Evolutionary conservation across 2,329 filamentous ascomycete species (phyloP).

Genomic region (Mariannaea sp.): DNA sequence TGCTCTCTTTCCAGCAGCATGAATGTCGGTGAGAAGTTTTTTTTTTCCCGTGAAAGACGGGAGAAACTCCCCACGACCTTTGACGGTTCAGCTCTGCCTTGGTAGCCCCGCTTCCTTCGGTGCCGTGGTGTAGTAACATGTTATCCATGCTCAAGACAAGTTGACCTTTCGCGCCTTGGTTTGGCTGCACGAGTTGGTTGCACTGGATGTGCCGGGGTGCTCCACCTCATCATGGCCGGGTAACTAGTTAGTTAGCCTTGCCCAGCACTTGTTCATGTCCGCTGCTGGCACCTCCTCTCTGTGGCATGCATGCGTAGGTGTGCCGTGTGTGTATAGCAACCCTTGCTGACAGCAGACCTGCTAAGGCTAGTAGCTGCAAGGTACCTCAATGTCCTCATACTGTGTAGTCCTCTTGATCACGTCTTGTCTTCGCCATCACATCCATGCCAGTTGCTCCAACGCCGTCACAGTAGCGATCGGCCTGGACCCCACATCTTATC

Average conservation of each 20-base stretch:
- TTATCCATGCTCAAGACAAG: background rate
- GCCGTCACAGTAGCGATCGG: slow-evolving; percentile 10
- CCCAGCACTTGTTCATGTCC: too few relatives aligned
- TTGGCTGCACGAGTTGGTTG: too few relatives aligned
- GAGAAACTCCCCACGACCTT: too few relatives aligned
- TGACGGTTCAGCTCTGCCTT: background rate
- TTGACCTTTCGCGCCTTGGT: too few relatives aligned
- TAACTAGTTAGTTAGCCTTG: too few relatives aligned
- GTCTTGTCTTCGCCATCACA: background rate
- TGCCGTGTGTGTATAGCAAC: slow-evolving; percentile 2
- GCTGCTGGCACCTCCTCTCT: too few relatives aligned
- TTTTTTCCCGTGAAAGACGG: too few relatives aligned
- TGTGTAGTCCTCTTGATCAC: slow-evolving; percentile 1
- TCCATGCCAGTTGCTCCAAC: background rate
- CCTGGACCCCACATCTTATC: slow-evolving; percentile 4
- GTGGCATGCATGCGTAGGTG: background rate
- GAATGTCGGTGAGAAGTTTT: slow-evolving; percentile 22
- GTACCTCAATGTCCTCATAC: slow-evolving; percentile 17
- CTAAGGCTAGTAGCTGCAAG: slow-evolving; percentile 11
- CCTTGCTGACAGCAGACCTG: slow-evolving; percentile 6
- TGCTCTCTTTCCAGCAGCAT: background rate
- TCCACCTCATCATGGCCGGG: slow-evolving; percentile 12
- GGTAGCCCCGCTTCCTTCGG: slow-evolving; percentile 11
- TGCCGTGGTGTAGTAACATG: slow-evolving; percentile 10
- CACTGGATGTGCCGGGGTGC: slow-evolving; percentile 4